A percentile compares a stretch with the other conserved stretches of the same genome.
phyloP scores from a whole-genome alignment of 2,329 filamentous ascomycete species.

The Rhytidhysteron rufulum region DNA sequence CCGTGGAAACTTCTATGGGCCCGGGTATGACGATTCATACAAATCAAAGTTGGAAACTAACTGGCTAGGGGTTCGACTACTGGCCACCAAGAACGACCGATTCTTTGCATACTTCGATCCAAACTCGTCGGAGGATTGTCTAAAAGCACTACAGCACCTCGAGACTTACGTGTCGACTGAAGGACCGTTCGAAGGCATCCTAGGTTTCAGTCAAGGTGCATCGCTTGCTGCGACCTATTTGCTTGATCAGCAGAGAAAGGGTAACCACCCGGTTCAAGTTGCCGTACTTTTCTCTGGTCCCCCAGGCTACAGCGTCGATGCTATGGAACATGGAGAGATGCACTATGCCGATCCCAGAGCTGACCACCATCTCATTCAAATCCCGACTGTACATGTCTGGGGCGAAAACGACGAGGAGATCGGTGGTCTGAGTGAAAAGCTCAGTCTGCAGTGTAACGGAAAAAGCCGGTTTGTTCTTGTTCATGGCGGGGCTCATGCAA shows the following conservation, averaged over 20 bases:
- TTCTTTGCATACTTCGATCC: constrained; percentile 1
- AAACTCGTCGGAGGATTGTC: background rate
- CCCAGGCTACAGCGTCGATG: background rate
- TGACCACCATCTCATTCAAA: background rate
- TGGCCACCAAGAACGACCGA: background rate
- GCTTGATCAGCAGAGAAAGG: background rate
- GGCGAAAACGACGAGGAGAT: background rate
- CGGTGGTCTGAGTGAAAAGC: background rate
- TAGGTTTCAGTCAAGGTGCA: constrained; percentile 11
- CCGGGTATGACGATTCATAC: background rate
- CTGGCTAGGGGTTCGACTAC: background rate
- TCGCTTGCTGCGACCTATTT: constrained; percentile 7
- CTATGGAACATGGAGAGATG: background rate
- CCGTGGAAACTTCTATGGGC: background rate
- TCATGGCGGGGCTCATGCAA: background rate
- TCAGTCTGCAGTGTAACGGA: background rate
- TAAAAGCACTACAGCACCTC: constrained; percentile 5
- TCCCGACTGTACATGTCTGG: constrained; percentile 1
- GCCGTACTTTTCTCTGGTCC: background rate
- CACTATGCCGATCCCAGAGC: background rate
- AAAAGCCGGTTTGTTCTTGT: background rate
- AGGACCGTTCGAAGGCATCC: constrained; percentile 10
- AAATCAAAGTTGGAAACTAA: background rate
- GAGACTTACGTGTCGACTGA: constrained; percentile 6
- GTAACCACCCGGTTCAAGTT: background rate